phyloP scores from a whole-genome alignment of 78 protist genomes.

The Pigoraptor vietnamica region DNA sequence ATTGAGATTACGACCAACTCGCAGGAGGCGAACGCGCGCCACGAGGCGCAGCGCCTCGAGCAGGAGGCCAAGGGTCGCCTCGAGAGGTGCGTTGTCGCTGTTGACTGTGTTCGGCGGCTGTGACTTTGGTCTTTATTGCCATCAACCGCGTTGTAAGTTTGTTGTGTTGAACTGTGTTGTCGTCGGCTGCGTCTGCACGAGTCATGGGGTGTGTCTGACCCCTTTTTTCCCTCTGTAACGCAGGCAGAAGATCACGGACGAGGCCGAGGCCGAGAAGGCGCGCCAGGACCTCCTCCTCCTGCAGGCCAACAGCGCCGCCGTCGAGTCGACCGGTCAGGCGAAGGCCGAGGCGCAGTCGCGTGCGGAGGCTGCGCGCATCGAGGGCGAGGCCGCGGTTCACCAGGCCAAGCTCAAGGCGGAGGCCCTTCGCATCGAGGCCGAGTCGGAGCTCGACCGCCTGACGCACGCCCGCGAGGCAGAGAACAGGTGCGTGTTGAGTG shows the following conservation, averaged over 20 bases:
- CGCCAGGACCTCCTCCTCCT: constrained; percentile 57
- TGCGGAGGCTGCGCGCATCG: constrained; percentile 73
- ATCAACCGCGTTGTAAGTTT: too few relatives aligned
- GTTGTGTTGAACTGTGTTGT: too few relatives aligned
- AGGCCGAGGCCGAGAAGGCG: constrained; percentile 65
- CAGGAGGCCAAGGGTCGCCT: constrained; percentile 80
- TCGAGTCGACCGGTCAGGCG: constrained; percentile 76
- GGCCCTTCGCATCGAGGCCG: constrained; percentile 61
- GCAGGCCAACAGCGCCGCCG: constrained; percentile 62
- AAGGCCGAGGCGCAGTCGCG: constrained; percentile 77
- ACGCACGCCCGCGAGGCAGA: constrained; percentile 47
- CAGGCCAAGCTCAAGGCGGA: constrained; percentile 72
- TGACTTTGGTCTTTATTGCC: too few relatives aligned
- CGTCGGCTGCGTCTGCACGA: neutral
- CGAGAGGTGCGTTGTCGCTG: constrained; percentile 28
- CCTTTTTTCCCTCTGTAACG: neutral
- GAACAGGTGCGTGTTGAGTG: neutral
- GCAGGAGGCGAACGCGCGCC: constrained; percentile 84
- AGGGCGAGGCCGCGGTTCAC: constrained; percentile 63
- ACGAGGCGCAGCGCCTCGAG: constrained; percentile 71
- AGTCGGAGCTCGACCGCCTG: constrained; percentile 48
- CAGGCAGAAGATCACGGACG: constrained; percentile 69
- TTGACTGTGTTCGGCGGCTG: too few relatives aligned
- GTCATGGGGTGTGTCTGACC: neutral
- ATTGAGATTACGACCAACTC: constrained; percentile 87